These are phyloP conservation scores for Diaporthe citrichinensis DNA, from an alignment of 2,329 filamentous ascomycete genomes.

Conservation along the genomic window DNA sequence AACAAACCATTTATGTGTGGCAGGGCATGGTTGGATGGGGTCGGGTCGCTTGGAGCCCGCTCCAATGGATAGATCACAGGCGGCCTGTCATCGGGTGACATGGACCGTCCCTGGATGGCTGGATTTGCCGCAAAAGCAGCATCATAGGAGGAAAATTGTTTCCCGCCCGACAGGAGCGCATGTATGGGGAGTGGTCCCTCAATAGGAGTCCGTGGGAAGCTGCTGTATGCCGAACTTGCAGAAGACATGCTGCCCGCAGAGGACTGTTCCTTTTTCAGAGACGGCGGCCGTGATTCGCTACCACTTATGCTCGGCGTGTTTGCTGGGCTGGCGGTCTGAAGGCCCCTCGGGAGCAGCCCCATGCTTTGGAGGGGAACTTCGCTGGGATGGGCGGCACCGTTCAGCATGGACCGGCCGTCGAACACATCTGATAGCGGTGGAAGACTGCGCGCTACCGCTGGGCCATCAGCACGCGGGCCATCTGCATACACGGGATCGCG, in stretches of 20 bases:
- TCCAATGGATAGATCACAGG: slow-evolving; percentile 25
- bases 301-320: slow-evolving; percentile 47
- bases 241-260: slow-evolving; percentile 60
- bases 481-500: slow-evolving; percentile 46
- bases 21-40: slow-evolving; percentile 24
- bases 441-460: slow-evolving; percentile 53
- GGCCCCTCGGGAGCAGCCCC: slow-evolving; percentile 41
- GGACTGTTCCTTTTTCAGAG: slow-evolving; percentile 61
- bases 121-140: slow-evolving; percentile 28
- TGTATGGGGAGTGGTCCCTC: slow-evolving; percentile 69
- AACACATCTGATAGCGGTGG: slow-evolving; percentile 65
- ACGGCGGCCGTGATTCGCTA: slow-evolving; percentile 53
- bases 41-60: slow-evolving; percentile 33
- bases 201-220: slow-evolving; percentile 60
- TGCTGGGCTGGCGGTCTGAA: slow-evolving; percentile 46
- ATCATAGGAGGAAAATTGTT: slow-evolving; percentile 41
- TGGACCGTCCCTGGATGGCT: slow-evolving; percentile 32
- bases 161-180: slow-evolving; percentile 58
- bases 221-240: slow-evolving; percentile 52
- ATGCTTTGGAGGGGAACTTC: slow-evolving; percentile 37
- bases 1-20: slow-evolving; percentile 42
- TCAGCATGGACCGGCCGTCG: slow-evolving; percentile 51
- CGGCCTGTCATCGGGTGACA: slow-evolving; percentile 42
- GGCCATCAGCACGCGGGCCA: slow-evolving; percentile 49
- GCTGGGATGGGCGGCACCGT: slow-evolving; percentile 37